Evolutionary conservation across 495 filamentous ascomycete species (phyloP).

Genomic region (Pyrenula aspistea): DNA sequence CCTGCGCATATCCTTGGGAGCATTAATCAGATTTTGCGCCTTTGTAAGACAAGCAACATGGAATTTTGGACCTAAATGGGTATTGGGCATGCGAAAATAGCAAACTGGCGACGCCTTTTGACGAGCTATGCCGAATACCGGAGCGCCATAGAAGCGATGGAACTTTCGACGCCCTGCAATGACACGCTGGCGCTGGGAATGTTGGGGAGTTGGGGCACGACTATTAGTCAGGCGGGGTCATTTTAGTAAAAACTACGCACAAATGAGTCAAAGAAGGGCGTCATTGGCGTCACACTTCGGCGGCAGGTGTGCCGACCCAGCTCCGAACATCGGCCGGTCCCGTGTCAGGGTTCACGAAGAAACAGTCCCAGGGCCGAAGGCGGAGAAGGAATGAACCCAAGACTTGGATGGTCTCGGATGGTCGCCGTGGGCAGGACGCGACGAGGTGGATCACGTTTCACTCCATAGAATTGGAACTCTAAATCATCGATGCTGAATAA

Average conservation of each 20-base stretch:
- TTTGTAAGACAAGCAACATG: not conserved
- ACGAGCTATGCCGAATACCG: not conserved
- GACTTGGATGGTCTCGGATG: too few relatives aligned
- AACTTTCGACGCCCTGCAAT: not conserved
- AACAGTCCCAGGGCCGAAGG: too few relatives aligned
- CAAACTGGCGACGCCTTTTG: not conserved
- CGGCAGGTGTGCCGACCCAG: not conserved
- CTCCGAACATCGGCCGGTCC: not conserved
- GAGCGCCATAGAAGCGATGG: not conserved
- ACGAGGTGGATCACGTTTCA: too few relatives aligned
- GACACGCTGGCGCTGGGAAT: not conserved
- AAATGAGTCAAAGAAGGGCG: too few relatives aligned
- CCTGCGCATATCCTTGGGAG: not conserved
- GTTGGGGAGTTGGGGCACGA: not conserved
- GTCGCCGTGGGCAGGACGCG: too few relatives aligned
- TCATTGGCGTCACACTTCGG: too few relatives aligned
- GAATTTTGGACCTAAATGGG: not conserved
- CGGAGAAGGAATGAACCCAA: too few relatives aligned
- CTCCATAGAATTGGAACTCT: too few relatives aligned
- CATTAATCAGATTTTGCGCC: not conserved
- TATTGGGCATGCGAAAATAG: not conserved
- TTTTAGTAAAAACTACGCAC: too few relatives aligned
- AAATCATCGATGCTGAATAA: too few relatives aligned
- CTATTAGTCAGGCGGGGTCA: not conserved
- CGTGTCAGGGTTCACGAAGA: too few relatives aligned